Evolutionary conservation across 352 stramenopile species (phyloP).

Genomic region (Phytophthora macrochlamydospora): DNA sequence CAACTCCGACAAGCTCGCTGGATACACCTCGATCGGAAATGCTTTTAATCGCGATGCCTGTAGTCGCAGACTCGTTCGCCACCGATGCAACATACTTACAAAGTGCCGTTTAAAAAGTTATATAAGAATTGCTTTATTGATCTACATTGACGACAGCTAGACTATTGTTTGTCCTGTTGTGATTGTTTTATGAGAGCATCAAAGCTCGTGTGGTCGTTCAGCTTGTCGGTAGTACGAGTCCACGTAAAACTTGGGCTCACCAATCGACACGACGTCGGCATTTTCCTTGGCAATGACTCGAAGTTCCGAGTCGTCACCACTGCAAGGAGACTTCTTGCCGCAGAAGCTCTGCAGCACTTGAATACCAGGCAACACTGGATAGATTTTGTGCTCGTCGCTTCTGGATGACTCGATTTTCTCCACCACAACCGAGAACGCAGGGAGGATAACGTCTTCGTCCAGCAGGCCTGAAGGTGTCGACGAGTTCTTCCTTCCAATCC

Average conservation of each 20-base stretch:
- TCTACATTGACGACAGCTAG: too few species aligned
- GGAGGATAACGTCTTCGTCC: slow-evolving; percentile 4
- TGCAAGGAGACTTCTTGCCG: background rate
- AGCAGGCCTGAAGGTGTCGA: slow-evolving; percentile 4
- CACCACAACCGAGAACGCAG: slow-evolving; percentile 5
- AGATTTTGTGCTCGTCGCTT: slow-evolving; percentile 9
- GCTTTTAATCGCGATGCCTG: too few species aligned
- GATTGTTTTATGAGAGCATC: background rate
- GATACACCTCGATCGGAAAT: too few species aligned
- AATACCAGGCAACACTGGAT: slow-evolving; percentile 22
- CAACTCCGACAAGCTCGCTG: too few species aligned
- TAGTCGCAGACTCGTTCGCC: too few species aligned
- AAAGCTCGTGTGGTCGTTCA: background rate
- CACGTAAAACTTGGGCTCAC: slow-evolving; percentile 8
- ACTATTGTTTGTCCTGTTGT: too few species aligned
- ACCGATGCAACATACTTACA: too few species aligned
- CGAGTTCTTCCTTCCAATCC: background rate
- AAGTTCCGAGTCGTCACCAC: slow-evolving; percentile 5
- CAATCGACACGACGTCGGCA: background rate
- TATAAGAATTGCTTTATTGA: too few species aligned
- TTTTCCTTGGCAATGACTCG: slow-evolving; percentile 15
- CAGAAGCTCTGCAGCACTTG: slow-evolving; percentile 16
- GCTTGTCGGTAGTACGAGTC: slow-evolving; percentile 19
- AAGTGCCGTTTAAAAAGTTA: too few species aligned
- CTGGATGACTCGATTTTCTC: background rate